Evolutionary conservation across 176 grass and related monocot genomes (phyloP).

Genomic region (Tuctoria greenei): DNA sequence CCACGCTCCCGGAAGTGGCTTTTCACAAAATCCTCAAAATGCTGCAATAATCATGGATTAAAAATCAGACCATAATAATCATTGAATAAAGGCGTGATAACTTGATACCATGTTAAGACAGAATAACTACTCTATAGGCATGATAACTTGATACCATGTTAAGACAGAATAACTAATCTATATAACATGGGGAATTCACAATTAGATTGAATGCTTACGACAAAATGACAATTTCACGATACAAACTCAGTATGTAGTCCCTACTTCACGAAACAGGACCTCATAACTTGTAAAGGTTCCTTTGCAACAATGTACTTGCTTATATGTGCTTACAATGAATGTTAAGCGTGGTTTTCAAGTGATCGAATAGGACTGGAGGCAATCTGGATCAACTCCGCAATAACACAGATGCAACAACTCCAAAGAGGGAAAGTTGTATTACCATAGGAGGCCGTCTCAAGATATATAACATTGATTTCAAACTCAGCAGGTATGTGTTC

Average conservation of each 20-base stretch:
- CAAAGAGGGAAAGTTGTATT: constrained; percentile 31
- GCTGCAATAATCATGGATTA: constrained; percentile 43
- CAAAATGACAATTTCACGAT: neutral
- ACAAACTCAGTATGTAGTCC: neutral
- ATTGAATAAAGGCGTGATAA: constrained; percentile 12
- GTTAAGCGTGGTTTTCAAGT: neutral
- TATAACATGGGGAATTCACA: neutral
- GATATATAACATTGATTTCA: constrained; percentile 96
- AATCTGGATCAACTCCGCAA: constrained; percentile 4
- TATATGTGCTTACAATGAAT: constrained; percentile 4
- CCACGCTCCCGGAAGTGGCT: constrained; percentile 72
- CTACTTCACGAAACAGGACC: neutral
- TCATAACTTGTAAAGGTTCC: neutral
- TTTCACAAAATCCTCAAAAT: constrained; percentile 89
- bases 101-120: neutral
- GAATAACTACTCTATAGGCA: neutral
- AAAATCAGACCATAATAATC: constrained; percentile 9
- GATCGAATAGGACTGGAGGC: neutral
- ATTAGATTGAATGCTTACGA: neutral
- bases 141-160: neutral
- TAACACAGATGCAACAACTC: constrained; percentile 7
- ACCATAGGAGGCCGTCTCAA: constrained; percentile 89
- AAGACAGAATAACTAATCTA: neutral
- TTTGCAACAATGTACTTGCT: neutral
- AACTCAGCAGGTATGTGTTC: constrained; percentile 87